These are phyloP conservation scores for Venturia nashicola DNA, from an alignment of 2,329 filamentous ascomycete genomes.

Conservation along the genomic window DNA sequence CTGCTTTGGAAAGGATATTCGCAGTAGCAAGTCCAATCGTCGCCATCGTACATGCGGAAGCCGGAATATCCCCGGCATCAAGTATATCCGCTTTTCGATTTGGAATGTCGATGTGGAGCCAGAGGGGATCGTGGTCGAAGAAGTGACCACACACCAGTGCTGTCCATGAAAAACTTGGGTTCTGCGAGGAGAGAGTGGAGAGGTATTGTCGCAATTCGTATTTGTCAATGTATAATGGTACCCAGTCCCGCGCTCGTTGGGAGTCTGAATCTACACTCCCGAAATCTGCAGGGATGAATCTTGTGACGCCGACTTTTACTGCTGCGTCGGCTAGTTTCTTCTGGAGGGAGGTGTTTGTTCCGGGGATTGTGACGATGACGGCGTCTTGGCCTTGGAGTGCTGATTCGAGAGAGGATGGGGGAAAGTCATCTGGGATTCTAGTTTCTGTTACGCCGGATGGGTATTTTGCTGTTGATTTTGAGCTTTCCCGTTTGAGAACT, in stretches of 20 bases:
- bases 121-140: conserved; percentile 3
- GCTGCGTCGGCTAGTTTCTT: conserved; percentile 4
- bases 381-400: conserved; percentile 13
- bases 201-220: conserved; percentile 4
- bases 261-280: conserved; percentile 3
- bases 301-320: conserved; percentile 7
- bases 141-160: conserved; percentile 8
- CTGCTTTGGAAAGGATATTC: not conserved
- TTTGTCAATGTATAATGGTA: conserved; percentile 7
- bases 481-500: conserved; percentile 22
- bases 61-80: not conserved
- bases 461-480: conserved; percentile 20
- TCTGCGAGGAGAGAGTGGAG: not conserved
- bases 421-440: conserved; percentile 2
- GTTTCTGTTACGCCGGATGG: conserved; percentile 1
- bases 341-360: conserved; percentile 1
- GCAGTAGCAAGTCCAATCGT: not conserved
- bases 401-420: not conserved
- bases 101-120: conserved; percentile 1
- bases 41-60: not conserved
- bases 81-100: not conserved
- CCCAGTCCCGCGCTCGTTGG: not conserved
- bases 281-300: conserved; percentile 11
- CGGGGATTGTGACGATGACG: conserved; percentile 8
- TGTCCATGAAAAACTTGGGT: conserved; percentile 4